phyloP scores from a whole-genome alignment of 208 protist species.

The Wallacemonas rigidus region DNA sequence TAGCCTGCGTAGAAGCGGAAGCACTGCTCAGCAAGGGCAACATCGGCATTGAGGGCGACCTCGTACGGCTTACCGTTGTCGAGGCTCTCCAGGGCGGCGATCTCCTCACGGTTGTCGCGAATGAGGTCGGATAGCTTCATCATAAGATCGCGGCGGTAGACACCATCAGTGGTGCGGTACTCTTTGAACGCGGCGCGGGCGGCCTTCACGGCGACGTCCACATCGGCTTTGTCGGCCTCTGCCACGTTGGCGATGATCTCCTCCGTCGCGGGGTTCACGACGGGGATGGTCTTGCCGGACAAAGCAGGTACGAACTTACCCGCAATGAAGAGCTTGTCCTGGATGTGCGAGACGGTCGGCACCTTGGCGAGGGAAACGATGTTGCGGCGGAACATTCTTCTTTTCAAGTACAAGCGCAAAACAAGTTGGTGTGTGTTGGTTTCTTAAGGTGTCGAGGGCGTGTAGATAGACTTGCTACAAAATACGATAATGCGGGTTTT shows the following conservation, averaged over 20 bases:
- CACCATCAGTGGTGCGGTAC: conserved; percentile 49
- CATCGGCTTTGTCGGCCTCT: conserved; percentile 75
- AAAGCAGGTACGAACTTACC: conserved; percentile 76
- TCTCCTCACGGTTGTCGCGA: conserved; percentile 57
- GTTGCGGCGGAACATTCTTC: conserved; percentile 17
- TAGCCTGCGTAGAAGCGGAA: conserved; percentile 91
- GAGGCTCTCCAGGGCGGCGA: conserved; percentile 81
- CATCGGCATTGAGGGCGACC: conserved; percentile 59
- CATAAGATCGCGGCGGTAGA: conserved; percentile 60
- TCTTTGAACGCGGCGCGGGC: conserved; percentile 63
- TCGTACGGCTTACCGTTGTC: conserved; percentile 91
- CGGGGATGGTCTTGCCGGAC: conserved; percentile 73
- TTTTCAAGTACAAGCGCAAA: too few relatives aligned
- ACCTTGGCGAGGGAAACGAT: conserved; percentile 3
- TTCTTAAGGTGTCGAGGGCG: neutral
- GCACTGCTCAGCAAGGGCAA: conserved; percentile 53
- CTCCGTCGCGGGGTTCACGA: conserved; percentile 79
- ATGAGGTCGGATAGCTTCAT: conserved; percentile 80
- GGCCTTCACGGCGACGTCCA: conserved; percentile 84
- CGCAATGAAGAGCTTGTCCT: conserved; percentile 88
- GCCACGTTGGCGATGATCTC: conserved; percentile 74
- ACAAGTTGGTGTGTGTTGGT: neutral
- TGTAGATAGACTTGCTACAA: neutral
- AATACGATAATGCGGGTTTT: conserved; percentile 15
- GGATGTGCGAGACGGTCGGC: conserved; percentile 40